phyloP scores from a whole-genome alignment of 176 grass and related monocot genomes.

The Raddia guianensis region DNA sequence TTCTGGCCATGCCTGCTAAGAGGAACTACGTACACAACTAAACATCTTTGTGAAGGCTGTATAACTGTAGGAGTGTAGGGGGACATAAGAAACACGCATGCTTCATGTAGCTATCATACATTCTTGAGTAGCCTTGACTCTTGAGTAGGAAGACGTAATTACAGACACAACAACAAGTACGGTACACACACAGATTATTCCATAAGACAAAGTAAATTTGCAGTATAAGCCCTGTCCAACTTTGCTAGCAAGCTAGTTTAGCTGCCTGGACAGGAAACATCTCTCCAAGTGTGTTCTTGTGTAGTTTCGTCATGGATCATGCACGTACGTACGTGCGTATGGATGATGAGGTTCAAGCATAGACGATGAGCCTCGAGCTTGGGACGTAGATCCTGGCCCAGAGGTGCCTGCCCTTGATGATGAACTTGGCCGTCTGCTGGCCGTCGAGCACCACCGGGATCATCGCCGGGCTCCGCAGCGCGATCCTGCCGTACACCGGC shows the following conservation, averaged over 20 bases:
- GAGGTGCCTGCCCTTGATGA: constrained; percentile 72
- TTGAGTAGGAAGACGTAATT: neutral
- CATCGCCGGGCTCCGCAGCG: constrained; percentile 54
- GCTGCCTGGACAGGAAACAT: neutral
- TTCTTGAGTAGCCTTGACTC: neutral
- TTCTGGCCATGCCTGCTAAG: neutral
- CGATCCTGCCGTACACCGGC: constrained; percentile 60
- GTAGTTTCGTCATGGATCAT: neutral
- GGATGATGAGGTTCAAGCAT: neutral
- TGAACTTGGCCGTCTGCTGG: constrained; percentile 58
- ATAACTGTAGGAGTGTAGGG: neutral
- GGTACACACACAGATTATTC: constrained; percentile 5
- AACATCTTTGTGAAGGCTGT: neutral
- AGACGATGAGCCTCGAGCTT: neutral
- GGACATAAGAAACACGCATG: neutral
- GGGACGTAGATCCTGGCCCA: constrained; percentile 76
- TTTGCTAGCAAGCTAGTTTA: neutral
- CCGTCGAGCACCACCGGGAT: constrained; percentile 56
- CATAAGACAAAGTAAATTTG: constrained; percentile 14
- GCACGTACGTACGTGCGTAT: neutral
- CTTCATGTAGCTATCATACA: neutral
- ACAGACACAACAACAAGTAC: neutral
- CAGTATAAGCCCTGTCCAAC: neutral
- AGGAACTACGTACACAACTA: neutral
- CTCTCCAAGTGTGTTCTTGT: neutral